Base-by-base conservation (phyloP, 352 stramenopile genomes). In the Phytophthora boehmeriae region DNA sequence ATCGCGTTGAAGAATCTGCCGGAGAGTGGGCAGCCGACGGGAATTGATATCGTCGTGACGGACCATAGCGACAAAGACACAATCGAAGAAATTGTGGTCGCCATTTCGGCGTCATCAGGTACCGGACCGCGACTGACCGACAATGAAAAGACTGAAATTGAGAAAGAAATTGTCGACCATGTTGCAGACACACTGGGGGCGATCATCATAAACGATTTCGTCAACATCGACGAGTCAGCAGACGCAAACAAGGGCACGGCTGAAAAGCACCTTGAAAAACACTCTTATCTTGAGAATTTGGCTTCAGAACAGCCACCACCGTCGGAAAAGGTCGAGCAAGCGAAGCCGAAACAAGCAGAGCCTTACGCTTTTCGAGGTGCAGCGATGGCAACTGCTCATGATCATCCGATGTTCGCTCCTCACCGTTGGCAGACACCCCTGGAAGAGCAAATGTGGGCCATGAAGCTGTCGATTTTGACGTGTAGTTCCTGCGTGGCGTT, bases 401-500 rank as follows among this genome's bases (percentile, higher is more conserved):
- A 59, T 4, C 46, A 56, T 17, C 52, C 63, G 20, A 53, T 59
- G 28, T 67, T 68, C 20, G 34, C 50, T 13, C 58, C 52, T 8
- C 45, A 50, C 11, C 63, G 64, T 9, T 68, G 58, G 63, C 57
- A 71, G 13, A 52, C 52, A 16, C 32, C 41, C 14, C 32, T 41
- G 0, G 52, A 68, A 20, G 63, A 72, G 5, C 57, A 72, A 23
- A 32, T 68, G 10, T 68, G 63, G 63, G 59, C 63, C 4, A 58
- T 72, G 51, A 72, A 68, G 51, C 32, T 72, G 22, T 65, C 63
- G 10, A 69, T 73, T 54, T 60, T 73, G 3, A 63, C 66, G 1
- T 64, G 49, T 4, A 54, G 70, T 13, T 70, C 66, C 1, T 70
- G 54, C 20, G 19, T 73, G 17, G 59, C 59, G 1, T 34, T 73